Percentiles rank a stretch among this genome's conserved stretches.
Evolutionary conservation across 345 rosid genomes (phyloP).

Genomic region (Acer saccharum): DNA sequence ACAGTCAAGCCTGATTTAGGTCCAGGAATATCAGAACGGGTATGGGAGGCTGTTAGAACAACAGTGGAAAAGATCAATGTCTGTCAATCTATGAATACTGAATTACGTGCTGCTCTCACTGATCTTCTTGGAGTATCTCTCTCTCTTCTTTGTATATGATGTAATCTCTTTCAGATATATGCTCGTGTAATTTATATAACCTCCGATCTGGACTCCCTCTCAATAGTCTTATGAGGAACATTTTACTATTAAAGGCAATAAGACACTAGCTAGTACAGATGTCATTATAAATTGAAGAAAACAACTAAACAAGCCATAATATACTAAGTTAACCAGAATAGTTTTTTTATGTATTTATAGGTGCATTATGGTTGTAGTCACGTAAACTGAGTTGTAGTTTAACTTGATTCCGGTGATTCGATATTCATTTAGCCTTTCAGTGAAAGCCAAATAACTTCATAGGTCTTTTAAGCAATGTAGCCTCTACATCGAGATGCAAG

Average conservation of each 20-base stretch:
- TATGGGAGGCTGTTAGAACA: constrained; percentile 59
- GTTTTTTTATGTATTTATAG: no score
- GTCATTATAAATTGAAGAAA: background rate
- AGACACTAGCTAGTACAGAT: background rate
- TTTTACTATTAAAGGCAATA: background rate
- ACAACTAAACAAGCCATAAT: no score
- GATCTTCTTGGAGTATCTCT: constrained; percentile 66
- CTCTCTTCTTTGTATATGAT: constrained; percentile 11
- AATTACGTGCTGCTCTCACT: constrained; percentile 57
- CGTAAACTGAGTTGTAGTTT: background rate
- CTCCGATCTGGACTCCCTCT: background rate
- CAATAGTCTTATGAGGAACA: background rate
- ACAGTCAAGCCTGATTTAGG: constrained; percentile 71
- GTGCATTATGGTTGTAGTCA: background rate
- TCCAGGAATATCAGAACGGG: constrained; percentile 61
- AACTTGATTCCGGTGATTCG: background rate
- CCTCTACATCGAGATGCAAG: background rate
- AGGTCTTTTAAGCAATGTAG: background rate
- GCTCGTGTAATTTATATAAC: background rate
- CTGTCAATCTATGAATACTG: constrained; percentile 49
- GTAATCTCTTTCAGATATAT: background rate
- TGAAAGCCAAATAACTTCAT: background rate
- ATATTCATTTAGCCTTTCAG: background rate
- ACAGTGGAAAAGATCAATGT: constrained; percentile 51
- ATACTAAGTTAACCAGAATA: background rate